Conservation (phyloP, 1,284 basidiomycete species). For the Trichosporon faecale region DNA sequence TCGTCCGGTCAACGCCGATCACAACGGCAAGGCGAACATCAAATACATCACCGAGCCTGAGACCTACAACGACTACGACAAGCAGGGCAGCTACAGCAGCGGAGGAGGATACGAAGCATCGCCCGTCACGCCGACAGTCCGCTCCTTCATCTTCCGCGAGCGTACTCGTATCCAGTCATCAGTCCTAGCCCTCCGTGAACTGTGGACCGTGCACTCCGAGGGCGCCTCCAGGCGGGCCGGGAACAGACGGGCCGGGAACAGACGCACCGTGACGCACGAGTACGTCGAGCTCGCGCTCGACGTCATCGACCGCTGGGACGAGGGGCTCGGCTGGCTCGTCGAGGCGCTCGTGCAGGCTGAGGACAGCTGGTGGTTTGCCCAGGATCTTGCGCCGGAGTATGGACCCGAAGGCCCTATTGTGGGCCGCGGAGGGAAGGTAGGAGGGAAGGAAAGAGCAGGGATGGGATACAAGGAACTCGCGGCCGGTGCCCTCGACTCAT, state of each 20-base stretch:
- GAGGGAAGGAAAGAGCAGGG: background rate
- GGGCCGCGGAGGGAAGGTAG: too few relatives aligned
- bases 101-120: conserved; percentile 16
- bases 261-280: conserved; percentile 38
- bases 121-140: conserved; percentile 35
- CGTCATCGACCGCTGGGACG: conserved; percentile 10
- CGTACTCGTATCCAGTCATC: conserved; percentile 20
- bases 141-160: conserved; percentile 17
- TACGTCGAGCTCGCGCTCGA: conserved; percentile 33
- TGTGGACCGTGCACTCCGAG: background rate
- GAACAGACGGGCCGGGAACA: conserved; percentile 22
- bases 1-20: background rate
- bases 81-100: background rate
- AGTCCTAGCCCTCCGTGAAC: background rate
- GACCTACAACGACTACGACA: background rate
- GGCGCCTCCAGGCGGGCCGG: conserved; percentile 32
- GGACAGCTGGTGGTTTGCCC: background rate
- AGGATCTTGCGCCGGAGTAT: background rate
- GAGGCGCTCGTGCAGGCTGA: background rate
- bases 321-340: background rate
- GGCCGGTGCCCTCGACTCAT: background rate
- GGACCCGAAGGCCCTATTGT: background rate
- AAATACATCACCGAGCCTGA: background rate
- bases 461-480: background rate
- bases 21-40: background rate